Percentiles rank a stretch among this genome's conserved stretches.
phyloP scores from a whole-genome alignment of 805 yeast species.

The Groenewaldozyma salmanticensis region DNA sequence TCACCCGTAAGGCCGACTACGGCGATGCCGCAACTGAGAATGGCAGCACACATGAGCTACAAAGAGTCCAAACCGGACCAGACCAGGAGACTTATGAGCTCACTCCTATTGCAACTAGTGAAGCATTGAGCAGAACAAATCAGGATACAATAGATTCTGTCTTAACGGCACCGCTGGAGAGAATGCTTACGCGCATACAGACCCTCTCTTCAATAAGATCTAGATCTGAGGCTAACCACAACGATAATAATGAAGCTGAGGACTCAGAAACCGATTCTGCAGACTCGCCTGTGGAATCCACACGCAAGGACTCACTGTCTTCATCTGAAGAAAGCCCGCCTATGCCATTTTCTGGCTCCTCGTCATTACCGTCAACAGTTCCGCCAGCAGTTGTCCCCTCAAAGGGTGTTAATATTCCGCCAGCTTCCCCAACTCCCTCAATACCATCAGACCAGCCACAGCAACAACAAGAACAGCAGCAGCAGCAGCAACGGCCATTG shows the following conservation, averaged over 20 bases:
- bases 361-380: too few relatives aligned
- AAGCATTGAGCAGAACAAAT: neutral
- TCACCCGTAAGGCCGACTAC: constrained; percentile 10
- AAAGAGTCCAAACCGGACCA: neutral
- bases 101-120: neutral
- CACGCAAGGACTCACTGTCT: neutral
- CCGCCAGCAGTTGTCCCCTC: too few relatives aligned
- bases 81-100: neutral
- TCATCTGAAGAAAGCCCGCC: neutral
- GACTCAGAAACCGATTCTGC: neutral
- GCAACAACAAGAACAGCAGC: neutral
- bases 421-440: too few relatives aligned
- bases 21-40: neutral
- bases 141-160: too few relatives aligned
- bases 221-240: too few relatives aligned
- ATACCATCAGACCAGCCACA: neutral
- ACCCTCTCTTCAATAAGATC: neutral
- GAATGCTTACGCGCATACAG: too few relatives aligned
- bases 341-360: too few relatives aligned
- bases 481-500: neutral
- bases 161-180: too few relatives aligned
- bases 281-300: neutral
- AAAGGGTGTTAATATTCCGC: too few relatives aligned
- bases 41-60: neutral
- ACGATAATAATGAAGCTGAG: neutral